These are phyloP conservation scores for Aspergillus hortae DNA, from an alignment of 2,329 filamentous ascomycete genomes.

Conservation along the genomic window DNA sequence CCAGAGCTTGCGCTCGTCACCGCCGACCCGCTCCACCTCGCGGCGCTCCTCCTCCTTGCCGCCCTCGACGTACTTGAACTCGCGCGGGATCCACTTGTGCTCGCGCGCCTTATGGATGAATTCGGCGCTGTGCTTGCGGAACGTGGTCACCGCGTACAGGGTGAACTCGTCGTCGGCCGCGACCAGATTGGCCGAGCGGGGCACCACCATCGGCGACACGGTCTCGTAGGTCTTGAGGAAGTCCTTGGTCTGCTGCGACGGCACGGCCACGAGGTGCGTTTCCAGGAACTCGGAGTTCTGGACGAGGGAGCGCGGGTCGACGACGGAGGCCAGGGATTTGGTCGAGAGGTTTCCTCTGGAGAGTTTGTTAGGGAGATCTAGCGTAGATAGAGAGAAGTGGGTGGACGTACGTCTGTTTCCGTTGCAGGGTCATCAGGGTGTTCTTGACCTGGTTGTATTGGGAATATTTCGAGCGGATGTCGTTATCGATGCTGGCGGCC, in stretches of 20 bases:
- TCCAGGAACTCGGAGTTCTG: constrained; percentile 95
- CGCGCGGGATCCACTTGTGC: constrained; percentile 88
- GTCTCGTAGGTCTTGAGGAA: constrained; percentile 89
- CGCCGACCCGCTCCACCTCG: constrained; percentile 76
- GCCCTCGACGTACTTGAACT: constrained; percentile 89
- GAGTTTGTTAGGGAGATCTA: constrained; percentile 2
- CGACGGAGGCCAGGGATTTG: constrained; percentile 85
- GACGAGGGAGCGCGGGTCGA: constrained; percentile 75
- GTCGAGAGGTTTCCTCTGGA: constrained; percentile 84
- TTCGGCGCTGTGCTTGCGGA: constrained; percentile 85
- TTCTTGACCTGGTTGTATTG: constrained; percentile 93
- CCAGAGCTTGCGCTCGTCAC: constrained; percentile 88
- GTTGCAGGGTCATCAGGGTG: constrained; percentile 73
- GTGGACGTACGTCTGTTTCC: constrained; percentile 73
- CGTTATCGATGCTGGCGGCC: constrained; percentile 86
- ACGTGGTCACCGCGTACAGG: constrained; percentile 82
- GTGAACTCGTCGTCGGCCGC: constrained; percentile 86
- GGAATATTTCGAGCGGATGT: constrained; percentile 89
- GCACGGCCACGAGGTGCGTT: constrained; percentile 89
- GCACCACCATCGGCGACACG: constrained; percentile 85
- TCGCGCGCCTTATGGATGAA: constrained; percentile 92
- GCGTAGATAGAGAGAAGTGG: background rate
- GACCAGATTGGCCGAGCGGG: constrained; percentile 75
- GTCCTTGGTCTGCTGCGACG: constrained; percentile 74
- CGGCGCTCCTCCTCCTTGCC: constrained; percentile 84